phyloP scores from a whole-genome alignment of 441 rosid species.

The Sinapis alba region DNA sequence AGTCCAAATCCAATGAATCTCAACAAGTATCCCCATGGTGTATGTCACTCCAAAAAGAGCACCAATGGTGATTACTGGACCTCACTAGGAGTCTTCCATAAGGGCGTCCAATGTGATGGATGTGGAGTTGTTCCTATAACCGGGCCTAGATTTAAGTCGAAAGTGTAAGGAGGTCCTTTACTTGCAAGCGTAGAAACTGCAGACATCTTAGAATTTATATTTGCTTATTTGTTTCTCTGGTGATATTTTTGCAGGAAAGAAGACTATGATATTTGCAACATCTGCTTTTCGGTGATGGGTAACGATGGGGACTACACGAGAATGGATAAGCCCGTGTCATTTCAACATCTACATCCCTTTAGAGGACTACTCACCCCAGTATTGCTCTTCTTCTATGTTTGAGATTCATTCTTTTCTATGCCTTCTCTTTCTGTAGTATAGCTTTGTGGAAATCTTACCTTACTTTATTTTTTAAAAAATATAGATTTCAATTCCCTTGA shows the following conservation, averaged over 20 bases:
- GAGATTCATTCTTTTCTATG: neutral
- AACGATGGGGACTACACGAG: constrained; percentile 63
- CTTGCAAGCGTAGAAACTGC: neutral
- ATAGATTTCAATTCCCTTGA: constrained; percentile 38
- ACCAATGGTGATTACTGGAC: constrained; percentile 41
- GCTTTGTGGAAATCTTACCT: constrained; percentile 13
- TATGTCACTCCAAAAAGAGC: constrained; percentile 37
- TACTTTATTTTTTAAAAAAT: neutral
- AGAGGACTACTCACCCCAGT: constrained; percentile 48
- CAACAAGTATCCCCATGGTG: constrained; percentile 17
- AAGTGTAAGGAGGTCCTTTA: constrained; percentile 64
- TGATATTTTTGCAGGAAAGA: constrained; percentile 57
- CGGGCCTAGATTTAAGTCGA: constrained; percentile 92
- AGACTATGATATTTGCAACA: constrained; percentile 84
- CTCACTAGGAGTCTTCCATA: constrained; percentile 61
- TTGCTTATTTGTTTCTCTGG: constrained; percentile 14
- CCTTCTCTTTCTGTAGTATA: neutral
- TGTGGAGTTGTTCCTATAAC: constrained; percentile 87
- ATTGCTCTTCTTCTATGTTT: constrained; percentile 25
- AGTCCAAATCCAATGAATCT: constrained; percentile 1
- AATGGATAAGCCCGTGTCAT: constrained; percentile 64
- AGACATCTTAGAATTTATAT: neutral
- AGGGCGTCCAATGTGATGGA: constrained; percentile 80
- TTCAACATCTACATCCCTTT: constrained; percentile 36
- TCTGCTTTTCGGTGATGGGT: constrained; percentile 76